Percentiles rank a stretch among this genome's conserved stretches.
These are phyloP conservation scores for Globisporangium paroecandrum DNA, from an alignment of 352 stramenopile species.

Conservation along the genomic window DNA sequence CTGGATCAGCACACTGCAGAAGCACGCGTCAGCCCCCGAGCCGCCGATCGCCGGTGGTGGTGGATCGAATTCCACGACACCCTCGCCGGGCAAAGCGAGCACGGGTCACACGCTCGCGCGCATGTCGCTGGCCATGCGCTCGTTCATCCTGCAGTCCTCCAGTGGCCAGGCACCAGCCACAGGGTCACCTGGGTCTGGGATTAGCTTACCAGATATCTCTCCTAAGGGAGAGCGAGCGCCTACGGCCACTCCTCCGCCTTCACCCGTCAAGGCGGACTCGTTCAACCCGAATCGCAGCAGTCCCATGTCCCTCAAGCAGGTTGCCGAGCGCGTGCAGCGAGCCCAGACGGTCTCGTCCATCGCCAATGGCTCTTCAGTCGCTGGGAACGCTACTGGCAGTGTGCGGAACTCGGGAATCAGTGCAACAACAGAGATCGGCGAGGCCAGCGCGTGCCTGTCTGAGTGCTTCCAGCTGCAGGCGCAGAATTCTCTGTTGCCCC, in stretches of 20 bases:
- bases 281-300: not conserved
- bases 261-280: constrained; percentile 6
- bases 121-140: constrained; percentile 77
- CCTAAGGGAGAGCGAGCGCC: not conserved
- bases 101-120: constrained; percentile 45
- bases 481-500: constrained; percentile 8
- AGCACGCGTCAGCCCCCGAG: constrained; percentile 41
- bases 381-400: not conserved
- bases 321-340: not conserved
- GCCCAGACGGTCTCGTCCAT: constrained; percentile 11
- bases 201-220: not conserved
- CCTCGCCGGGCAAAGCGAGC: constrained; percentile 38
- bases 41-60: constrained; percentile 23
- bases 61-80: constrained; percentile 5
- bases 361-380: not conserved
- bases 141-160: constrained; percentile 63
- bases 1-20: constrained; percentile 60
- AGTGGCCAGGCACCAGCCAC: constrained; percentile 4
- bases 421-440: constrained; percentile 3
- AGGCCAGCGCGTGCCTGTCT: constrained; percentile 6
- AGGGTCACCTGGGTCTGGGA: not conserved
- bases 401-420: not conserved
- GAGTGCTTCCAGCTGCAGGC: constrained; percentile 20
- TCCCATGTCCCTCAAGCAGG: not conserved
- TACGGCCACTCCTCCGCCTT: not conserved